A percentile compares a stretch with the other conserved stretches of the same genome.
These are phyloP conservation scores for Colletotrichum salicis DNA, from an alignment of 2,329 filamentous ascomycete genomes.

Conservation along the genomic window DNA sequence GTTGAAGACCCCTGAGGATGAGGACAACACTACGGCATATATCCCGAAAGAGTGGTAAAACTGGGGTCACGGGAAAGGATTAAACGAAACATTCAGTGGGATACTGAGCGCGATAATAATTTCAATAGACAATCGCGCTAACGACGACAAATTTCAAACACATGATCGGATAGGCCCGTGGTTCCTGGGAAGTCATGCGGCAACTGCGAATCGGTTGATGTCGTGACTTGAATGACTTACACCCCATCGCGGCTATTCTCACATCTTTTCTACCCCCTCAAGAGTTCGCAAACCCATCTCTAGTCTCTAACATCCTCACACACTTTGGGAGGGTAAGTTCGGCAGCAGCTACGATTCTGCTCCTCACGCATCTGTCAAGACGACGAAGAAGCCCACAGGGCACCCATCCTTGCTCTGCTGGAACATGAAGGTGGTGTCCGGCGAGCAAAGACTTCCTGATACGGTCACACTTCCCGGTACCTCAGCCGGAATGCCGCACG, in stretches of 20 bases:
- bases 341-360: background rate
- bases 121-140: background rate
- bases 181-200: no score
- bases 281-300: no score
- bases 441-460: constrained; percentile 23
- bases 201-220: no score
- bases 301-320: no score
- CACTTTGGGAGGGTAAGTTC: no score
- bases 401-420: constrained; percentile 18
- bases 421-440: constrained; percentile 24
- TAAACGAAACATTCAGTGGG: background rate
- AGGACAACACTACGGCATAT: background rate
- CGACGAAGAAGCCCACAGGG: constrained; percentile 28
- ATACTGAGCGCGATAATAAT: background rate
- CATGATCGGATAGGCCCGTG: background rate
- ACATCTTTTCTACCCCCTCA: no score
- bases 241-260: no score
- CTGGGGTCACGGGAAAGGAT: background rate
- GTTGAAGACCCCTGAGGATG: constrained; percentile 21
- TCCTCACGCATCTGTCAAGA: constrained; percentile 20
- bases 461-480: constrained; percentile 24
- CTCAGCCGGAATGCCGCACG: constrained; percentile 18
- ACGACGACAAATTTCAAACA: background rate
- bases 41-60: constrained; percentile 14
- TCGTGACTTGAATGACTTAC: no score